These are phyloP conservation scores for Pleurozium schreberi DNA, from an alignment of 225 moss, liverwort and hornwort genomes.

Conservation along the genomic window DNA sequence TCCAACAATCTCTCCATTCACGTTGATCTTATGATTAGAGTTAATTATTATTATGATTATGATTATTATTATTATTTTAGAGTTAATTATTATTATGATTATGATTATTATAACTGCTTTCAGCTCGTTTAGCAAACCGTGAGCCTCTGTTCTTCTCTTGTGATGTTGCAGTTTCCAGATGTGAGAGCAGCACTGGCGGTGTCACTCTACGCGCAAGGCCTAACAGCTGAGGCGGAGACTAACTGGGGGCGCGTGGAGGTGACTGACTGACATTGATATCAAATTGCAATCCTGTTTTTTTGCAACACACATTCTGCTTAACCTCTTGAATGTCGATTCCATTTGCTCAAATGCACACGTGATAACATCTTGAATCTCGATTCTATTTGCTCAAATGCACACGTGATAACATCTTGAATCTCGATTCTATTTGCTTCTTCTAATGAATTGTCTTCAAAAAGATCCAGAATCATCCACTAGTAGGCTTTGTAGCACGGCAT, in stretches of 20 bases:
- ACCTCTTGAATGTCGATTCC: neutral
- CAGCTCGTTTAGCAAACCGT: neutral
- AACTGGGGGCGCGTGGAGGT: slow-evolving; percentile 96
- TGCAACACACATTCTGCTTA: neutral
- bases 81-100: neutral
- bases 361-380: neutral
- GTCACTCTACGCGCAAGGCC: slow-evolving; percentile 72
- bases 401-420: neutral
- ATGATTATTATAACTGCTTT: neutral
- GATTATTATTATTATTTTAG: too few relatives aligned
- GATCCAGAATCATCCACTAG: neutral
- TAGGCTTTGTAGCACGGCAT: neutral
- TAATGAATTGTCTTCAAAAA: too few relatives aligned
- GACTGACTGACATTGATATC: neutral
- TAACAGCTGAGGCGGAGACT: slow-evolving; percentile 85
- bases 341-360: neutral
- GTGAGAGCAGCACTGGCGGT: slow-evolving; percentile 94
- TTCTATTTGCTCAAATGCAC: neutral
- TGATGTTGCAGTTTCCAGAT: slow-evolving; percentile 67
- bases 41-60: neutral
- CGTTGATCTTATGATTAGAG: neutral
- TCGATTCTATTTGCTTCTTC: too few relatives aligned
- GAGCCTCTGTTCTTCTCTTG: neutral
- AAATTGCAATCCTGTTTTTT: neutral
- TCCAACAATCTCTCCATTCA: neutral